Base-by-base conservation (phyloP, 768 basidiomycete species). In the Lentinus tigrinus region DNA sequence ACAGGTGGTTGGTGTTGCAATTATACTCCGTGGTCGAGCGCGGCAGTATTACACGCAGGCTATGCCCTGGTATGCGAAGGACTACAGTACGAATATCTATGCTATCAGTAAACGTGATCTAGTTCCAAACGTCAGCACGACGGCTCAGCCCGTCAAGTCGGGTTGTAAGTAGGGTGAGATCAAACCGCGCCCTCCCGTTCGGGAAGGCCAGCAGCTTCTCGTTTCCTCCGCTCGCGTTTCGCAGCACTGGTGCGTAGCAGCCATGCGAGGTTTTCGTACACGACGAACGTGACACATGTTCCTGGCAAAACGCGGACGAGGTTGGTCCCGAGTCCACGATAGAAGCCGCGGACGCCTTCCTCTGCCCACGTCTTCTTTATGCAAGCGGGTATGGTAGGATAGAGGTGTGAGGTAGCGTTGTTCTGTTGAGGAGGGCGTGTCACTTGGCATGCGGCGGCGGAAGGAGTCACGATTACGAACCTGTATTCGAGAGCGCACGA, bases 231-330 rank as follows among this genome's bases (percentile, higher is more conserved):
- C 56, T 81, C 82, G 28, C 81, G 77, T 58, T 73, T 79, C n/a
- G 77, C 75, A 47, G 90, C 91, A 3, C 81, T 80, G 5, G 82
- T 84, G 61, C 87, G 78, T 42, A 94, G 71, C 26, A 93, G 67
- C 91, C 91, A 94, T 0, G 92, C 91, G 54, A 94, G 70, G 63
- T 94, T 94, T 70, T 94, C 97, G 70, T 98, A 99, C 19, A 98
- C 95, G 38, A 98, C 96, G 64, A 98, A 97, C 4, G 96, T 98
- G 46, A 98, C 91, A 70, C 96, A 98, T 3, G 96, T 98, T 27
- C 96, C 97, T 0, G 97, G 97, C 16, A 98, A 80, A 48, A 99
- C 95, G 14, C 97, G 85, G 13, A 99, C 85, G 24, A 97, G 81
- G 68, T 98, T 98, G 26, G 93, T 95, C 2, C 88, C 95, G 8